Conservation (phyloP, 345 rosid genomes). For the Pistacia atlantica region DNA sequence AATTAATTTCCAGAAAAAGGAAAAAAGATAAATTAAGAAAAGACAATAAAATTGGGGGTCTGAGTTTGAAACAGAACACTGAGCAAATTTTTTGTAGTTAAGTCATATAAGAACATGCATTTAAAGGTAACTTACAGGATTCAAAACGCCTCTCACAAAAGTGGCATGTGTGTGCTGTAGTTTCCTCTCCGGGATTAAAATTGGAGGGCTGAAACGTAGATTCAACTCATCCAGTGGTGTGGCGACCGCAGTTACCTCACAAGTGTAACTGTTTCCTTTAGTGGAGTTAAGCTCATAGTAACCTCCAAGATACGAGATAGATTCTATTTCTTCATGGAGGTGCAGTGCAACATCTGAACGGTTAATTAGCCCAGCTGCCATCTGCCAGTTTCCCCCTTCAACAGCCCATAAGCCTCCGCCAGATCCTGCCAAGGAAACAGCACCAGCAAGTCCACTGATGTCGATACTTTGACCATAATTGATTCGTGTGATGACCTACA, state of each 20-base stretch:
- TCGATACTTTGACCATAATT: constrained; percentile 86
- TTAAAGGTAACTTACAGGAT: constrained; percentile 60
- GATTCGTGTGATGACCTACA: constrained; percentile 86
- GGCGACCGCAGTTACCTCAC: constrained; percentile 73
- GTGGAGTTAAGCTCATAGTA: constrained; percentile 85
- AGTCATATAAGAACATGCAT: not conserved
- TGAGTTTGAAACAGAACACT: not conserved
- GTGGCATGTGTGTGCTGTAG: constrained; percentile 94
- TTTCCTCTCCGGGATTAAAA: constrained; percentile 72
- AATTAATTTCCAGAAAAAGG: not conserved
- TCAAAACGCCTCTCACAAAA: constrained; percentile 83
- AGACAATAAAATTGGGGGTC: not conserved
- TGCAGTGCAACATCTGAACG: constrained; percentile 67
- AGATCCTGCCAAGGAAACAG: constrained; percentile 94
- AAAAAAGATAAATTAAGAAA: not conserved
- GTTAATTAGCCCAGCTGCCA: constrained; percentile 80
- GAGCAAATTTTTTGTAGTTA: too few relatives aligned
- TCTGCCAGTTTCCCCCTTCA: constrained; percentile 95
- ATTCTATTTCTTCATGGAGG: constrained; percentile 66
- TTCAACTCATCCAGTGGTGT: constrained; percentile 79
- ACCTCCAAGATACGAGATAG: constrained; percentile 56
- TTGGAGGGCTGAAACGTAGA: constrained; percentile 63
- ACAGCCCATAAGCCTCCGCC: constrained; percentile 88
- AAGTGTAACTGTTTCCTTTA: constrained; percentile 58
- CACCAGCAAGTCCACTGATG: constrained; percentile 96